phyloP scores from a whole-genome alignment of 225 moss, liverwort and hornwort genomes.

The Polytrichum formosum region DNA sequence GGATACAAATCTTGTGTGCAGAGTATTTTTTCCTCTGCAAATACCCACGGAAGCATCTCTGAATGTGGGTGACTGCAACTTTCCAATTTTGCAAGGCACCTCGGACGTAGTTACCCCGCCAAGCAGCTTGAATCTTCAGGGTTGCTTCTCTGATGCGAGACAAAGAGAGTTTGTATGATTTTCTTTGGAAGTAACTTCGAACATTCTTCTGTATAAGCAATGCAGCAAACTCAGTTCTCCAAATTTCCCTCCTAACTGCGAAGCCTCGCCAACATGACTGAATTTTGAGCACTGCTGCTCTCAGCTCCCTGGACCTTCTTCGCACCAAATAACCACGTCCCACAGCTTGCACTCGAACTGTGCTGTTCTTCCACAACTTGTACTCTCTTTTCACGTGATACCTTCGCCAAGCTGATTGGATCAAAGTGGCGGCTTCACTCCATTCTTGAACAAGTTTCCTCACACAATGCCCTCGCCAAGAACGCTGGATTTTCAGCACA shows the following conservation, averaged over 20 bases:
- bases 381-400: slow-evolving; percentile 19
- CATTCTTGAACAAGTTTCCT: slow-evolving; percentile 25
- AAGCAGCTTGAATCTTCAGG: slow-evolving; percentile 26
- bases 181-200: slow-evolving; percentile 40
- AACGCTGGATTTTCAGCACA: slow-evolving; percentile 26
- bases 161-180: slow-evolving; percentile 4
- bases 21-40: neutral
- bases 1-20: neutral
- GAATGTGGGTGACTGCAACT: slow-evolving; percentile 22
- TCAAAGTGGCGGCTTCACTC: slow-evolving; percentile 20
- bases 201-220: slow-evolving; percentile 33
- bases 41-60: slow-evolving; percentile 11
- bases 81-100: slow-evolving; percentile 11
- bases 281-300: slow-evolving; percentile 11
- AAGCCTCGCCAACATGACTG: slow-evolving; percentile 43
- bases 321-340: slow-evolving; percentile 12
- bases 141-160: slow-evolving; percentile 9
- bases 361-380: neutral
- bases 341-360: slow-evolving; percentile 10
- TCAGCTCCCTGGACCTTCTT: neutral
- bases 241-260: slow-evolving; percentile 21
- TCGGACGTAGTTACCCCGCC: slow-evolving; percentile 25
- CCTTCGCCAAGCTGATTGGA: slow-evolving; percentile 33
- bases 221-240: slow-evolving; percentile 19
- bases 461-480: slow-evolving; percentile 32